These are phyloP conservation scores for Ustulina deusta DNA, from an alignment of 2,329 filamentous ascomycete species.

Conservation along the genomic window DNA sequence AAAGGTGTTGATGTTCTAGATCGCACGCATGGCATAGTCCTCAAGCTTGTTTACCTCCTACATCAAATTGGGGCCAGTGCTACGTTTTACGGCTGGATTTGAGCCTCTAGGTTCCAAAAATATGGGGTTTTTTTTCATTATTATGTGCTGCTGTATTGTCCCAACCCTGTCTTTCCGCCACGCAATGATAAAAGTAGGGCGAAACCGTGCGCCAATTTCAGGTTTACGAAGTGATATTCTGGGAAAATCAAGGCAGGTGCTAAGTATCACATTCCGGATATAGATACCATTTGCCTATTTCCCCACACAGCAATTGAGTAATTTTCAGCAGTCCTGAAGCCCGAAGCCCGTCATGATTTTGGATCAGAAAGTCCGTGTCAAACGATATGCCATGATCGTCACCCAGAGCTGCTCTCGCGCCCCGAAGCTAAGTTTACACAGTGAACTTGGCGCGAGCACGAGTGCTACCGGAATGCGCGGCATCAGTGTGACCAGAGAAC, in stretches of 20 bases:
- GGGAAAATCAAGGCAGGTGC: constrained; percentile 17
- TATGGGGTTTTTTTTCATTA: background rate
- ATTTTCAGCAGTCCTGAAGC: background rate
- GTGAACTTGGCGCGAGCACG: constrained; percentile 94
- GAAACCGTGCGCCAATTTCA: background rate
- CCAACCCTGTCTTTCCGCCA: background rate
- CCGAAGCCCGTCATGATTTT: background rate
- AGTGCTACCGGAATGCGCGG: constrained; percentile 91
- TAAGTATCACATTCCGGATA: constrained; percentile 18
- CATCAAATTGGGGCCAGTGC: background rate
- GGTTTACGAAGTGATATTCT: constrained; percentile 17
- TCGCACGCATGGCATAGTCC: no score
- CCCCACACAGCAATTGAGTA: constrained; percentile 5
- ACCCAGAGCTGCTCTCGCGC: background rate
- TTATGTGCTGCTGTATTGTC: background rate
- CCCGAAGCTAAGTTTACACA: constrained; percentile 66
- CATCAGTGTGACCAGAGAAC: constrained; percentile 97
- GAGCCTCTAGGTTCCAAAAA: background rate
- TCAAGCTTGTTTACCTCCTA: background rate
- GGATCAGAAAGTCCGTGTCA: background rate
- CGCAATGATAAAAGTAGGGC: background rate
- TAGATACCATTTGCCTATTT: constrained; percentile 16
- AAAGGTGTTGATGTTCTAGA: no score
- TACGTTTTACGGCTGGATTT: background rate
- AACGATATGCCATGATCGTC: background rate